Evolutionary conservation across 73 alveolate genomes (phyloP).

Genomic region (Paraurostyla sp.): DNA sequence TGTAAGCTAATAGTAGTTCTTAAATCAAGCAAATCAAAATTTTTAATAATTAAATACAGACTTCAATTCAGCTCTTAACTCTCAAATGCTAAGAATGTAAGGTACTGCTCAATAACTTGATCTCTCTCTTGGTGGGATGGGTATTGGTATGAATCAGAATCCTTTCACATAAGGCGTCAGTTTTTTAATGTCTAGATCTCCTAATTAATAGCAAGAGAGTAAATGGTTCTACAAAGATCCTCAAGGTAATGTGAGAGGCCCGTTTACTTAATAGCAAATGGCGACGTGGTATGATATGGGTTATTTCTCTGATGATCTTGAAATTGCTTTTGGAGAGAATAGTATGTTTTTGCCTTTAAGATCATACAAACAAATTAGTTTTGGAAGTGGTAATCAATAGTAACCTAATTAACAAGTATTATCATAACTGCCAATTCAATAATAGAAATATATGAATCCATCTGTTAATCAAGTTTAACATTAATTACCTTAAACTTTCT

Average conservation of each 20-base stretch:
- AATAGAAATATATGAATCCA: neutral
- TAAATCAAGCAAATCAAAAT: neutral
- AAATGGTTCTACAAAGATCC: conserved; percentile 77
- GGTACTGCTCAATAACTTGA: too few species aligned
- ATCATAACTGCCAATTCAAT: neutral
- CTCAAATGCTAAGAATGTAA: neutral
- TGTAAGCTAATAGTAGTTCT: neutral
- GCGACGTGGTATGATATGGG: conserved; percentile 73
- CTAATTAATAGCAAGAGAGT: neutral
- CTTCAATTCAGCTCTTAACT: neutral
- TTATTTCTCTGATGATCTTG: conserved; percentile 72
- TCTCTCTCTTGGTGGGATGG: too few species aligned
- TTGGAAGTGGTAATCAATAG: neutral
- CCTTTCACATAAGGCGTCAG: conserved; percentile 45
- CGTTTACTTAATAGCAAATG: conserved; percentile 65
- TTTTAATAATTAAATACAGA: neutral
- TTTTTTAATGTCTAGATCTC: conserved; percentile 17
- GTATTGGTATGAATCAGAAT: neutral
- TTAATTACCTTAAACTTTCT: neutral
- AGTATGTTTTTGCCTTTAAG: conserved; percentile 60
- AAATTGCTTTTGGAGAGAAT: conserved; percentile 63
- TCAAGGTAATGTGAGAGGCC: conserved; percentile 67
- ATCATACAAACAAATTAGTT: conserved; percentile 22
- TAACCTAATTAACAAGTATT: neutral
- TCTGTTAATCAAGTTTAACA: neutral